Conservation (phyloP, 2,329 filamentous ascomycete species). For the Fusarium annulatum region DNA sequence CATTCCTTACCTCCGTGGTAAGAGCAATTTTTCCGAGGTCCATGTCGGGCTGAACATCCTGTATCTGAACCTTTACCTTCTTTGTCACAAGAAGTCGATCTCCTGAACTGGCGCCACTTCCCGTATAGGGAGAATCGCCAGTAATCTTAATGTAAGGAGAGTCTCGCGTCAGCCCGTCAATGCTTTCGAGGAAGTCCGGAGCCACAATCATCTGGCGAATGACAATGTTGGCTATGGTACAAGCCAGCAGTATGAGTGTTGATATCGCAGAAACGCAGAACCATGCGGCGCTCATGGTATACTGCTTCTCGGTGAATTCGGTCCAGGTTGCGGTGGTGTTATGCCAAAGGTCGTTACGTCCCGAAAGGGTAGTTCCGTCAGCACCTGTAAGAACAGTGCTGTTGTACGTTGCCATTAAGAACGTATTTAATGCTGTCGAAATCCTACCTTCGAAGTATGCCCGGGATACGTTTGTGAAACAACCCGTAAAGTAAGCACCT, state of each 20-base stretch:
- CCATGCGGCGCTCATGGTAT: background rate
- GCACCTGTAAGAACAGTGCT: background rate
- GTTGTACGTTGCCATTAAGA: background rate
- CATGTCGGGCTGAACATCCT: background rate
- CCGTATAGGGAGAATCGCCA: background rate
- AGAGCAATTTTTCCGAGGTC: background rate
- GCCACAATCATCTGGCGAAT: background rate
- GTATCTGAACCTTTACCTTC: background rate
- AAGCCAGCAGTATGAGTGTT: background rate
- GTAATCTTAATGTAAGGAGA: background rate
- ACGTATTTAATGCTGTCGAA: background rate
- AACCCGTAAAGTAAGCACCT: rapidly evolving
- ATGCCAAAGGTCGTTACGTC: background rate
- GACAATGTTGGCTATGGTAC: background rate
- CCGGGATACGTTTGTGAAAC: background rate
- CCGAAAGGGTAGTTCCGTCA: background rate
- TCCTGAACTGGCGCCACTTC: background rate
- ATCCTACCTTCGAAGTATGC: background rate
- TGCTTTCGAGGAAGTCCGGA: background rate
- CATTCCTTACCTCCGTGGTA: background rate
- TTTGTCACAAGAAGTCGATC: background rate
- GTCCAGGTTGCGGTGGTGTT: background rate
- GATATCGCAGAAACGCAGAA: background rate
- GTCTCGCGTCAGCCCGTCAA: background rate
- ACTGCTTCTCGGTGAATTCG: background rate